A percentile compares a stretch with the other conserved stretches of the same genome.
Evolutionary conservation across 2,329 filamentous ascomycete genomes (phyloP).

Genomic region (Clonostachys sp.): DNA sequence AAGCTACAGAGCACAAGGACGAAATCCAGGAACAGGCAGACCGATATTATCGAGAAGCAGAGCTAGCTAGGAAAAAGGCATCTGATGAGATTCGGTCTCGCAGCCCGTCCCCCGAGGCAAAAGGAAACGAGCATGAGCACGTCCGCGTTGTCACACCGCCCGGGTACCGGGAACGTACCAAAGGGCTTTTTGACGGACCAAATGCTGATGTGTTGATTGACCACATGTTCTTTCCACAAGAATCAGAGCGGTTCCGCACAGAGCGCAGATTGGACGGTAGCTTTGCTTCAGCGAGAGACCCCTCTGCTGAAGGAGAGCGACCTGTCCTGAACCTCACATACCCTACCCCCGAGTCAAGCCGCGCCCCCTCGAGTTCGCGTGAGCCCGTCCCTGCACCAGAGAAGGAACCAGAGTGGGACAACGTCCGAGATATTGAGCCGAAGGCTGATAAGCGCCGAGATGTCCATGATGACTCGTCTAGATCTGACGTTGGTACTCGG

Average conservation of each 20-base stretch:
- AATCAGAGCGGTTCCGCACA: constrained; percentile 33
- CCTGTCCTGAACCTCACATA: constrained; percentile 57
- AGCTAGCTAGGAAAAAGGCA: constrained; percentile 47
- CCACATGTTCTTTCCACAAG: constrained; percentile 49
- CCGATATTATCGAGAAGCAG: constrained; percentile 50
- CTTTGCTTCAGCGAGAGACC: neutral
- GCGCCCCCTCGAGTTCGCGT: constrained; percentile 34
- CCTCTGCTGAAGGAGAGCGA: constrained; percentile 38
- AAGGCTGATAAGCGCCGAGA: constrained; percentile 1
- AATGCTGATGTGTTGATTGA: constrained; percentile 62
- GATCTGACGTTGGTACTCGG: constrained; percentile 1
- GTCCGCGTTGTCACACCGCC: constrained; percentile 51
- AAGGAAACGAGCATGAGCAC: constrained; percentile 19
- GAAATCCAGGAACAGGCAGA: constrained; percentile 53
- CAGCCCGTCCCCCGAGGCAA: constrained; percentile 41
- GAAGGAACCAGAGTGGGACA: constrained; percentile 5
- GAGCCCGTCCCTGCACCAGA: constrained; percentile 11
- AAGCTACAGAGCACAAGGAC: constrained; percentile 24
- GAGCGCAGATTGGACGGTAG: constrained; percentile 39
- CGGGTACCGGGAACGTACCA: constrained; percentile 25
- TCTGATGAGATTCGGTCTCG: constrained; percentile 50
- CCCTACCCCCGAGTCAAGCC: constrained; percentile 47
- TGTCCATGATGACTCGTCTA: neutral
- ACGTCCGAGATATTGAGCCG: neutral
- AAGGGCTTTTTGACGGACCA: constrained; percentile 50